Base-by-base conservation (phyloP, 2,329 filamentous ascomycete genomes). In the Fusarium longipes region DNA sequence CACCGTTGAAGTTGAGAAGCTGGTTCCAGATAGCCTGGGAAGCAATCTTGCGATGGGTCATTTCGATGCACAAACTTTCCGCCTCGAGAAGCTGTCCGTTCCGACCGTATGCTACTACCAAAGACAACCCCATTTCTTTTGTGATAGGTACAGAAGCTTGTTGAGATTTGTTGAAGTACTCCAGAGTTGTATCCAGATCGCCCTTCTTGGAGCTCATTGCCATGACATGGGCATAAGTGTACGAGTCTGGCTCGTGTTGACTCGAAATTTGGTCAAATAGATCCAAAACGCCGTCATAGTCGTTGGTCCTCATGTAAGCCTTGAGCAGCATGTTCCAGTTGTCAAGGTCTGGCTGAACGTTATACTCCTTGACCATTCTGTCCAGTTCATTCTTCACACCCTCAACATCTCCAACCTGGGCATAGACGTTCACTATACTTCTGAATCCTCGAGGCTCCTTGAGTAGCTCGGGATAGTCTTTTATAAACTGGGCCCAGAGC, bases 321-420 rank as follows among this genome's bases (percentile, higher is more conserved):
- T 90, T 87, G 43, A 98, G 82, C 27, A 97, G 78, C 22, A 89
- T 88, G 73, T 97, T 97, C 90, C 91, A 97, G 65, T 86, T 87
- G 33, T 82, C 75, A 2, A 84, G 76, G 65, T 88, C 86, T 8
- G 89, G 90, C 39, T 80, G 68, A 17, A 91, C 70, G 1, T 81
- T 78, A 71, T 89, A 89, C 48, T 87, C 81, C 8, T 78, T 70
- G 24, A 76, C 74, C 56, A 96, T 87, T n/a, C 84, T 81, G 44
- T 87, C 74, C 63, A 97, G 91, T 33, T 89, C 85, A 20, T 81
- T 76, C 48, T 86, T 79, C 1, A 90, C 87, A 49, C 86, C 82
- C 5, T 80, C 73, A 1, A 90, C 76, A 67, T 97, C 87, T 4
- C 89, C 91, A 48, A 87, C 82, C 57, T 87, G 85, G 2, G 93